Evolutionary conservation across 371 early-diverging fungal species (phyloP).

Genomic region (Mucor velutinosus): DNA sequence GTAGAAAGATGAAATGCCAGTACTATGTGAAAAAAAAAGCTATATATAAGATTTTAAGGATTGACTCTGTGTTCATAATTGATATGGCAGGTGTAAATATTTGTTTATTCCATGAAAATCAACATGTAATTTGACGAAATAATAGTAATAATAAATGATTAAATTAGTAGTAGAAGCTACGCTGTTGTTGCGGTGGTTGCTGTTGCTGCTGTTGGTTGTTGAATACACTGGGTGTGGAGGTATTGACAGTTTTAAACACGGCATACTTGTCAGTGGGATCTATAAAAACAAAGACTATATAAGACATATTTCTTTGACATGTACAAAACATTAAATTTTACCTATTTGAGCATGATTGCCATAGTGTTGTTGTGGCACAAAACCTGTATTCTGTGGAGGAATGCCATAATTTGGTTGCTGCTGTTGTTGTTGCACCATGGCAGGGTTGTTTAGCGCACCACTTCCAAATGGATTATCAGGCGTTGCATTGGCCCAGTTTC

Average conservation of each 20-base stretch:
- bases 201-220: conserved; percentile 22
- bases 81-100: too few species aligned
- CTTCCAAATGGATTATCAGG: conserved; percentile 53
- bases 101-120: too few species aligned
- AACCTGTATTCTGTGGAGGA: conserved; percentile 26
- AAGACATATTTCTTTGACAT: not conserved
- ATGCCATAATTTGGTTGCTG: conserved; percentile 20
- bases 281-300: not conserved
- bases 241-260: conserved; percentile 40
- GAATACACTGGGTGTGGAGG: conserved; percentile 41
- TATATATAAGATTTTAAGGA: too few species aligned
- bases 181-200: conserved; percentile 13
- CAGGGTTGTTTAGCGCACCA: not conserved
- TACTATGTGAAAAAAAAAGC: too few species aligned
- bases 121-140: too few species aligned
- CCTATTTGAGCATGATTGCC: conserved; percentile 4
- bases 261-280: conserved; percentile 47
- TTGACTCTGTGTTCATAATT: too few species aligned
- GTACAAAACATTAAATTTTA: not conserved
- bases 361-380: not conserved
- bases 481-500: conserved; percentile 46
- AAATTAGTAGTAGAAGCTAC: not conserved
- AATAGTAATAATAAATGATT: not conserved
- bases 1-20: too few species aligned
- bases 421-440: conserved; percentile 10